Evolutionary conservation across 2,329 filamentous ascomycete species (phyloP).

Genomic region (Phialophora chinensis): DNA sequence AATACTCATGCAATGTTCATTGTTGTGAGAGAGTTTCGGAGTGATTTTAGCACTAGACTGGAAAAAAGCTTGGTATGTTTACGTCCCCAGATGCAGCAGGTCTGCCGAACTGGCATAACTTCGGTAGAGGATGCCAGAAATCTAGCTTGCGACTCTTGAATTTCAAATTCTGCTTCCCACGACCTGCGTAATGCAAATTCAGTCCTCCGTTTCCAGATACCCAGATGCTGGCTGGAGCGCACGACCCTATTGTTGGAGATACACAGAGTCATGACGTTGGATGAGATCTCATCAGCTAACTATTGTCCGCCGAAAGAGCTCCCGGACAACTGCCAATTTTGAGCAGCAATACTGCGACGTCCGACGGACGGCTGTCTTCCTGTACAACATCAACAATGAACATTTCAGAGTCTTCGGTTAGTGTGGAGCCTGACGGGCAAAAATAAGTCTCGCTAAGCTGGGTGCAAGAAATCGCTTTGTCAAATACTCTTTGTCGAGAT

Average conservation of each 20-base stretch:
- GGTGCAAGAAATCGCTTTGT: conserved; percentile 29
- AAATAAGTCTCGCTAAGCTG: conserved; percentile 1
- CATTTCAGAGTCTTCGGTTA: not conserved
- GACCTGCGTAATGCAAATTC: not conserved
- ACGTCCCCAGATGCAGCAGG: not conserved
- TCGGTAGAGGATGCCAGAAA: not conserved
- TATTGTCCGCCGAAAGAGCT: not conserved
- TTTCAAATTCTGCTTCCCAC: not conserved
- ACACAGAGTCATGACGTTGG: not conserved
- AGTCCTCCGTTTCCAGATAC: not conserved
- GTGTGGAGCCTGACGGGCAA: not conserved
- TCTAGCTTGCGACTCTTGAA: not conserved
- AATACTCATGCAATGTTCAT: not conserved
- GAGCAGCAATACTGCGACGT: not conserved
- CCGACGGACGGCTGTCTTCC: not conserved
- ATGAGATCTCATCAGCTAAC: not conserved
- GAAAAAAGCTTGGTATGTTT: not conserved
- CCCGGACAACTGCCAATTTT: not conserved
- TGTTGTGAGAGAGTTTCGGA: conserved; percentile 26
- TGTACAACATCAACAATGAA: not conserved
- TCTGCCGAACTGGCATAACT: not conserved
- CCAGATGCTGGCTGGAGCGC: not conserved
- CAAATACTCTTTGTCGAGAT: conserved; percentile 20
- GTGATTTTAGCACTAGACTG: conserved; percentile 1
- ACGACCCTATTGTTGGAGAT: not conserved